A percentile compares a stretch with the other conserved stretches of the same genome.
phyloP scores from a whole-genome alignment of 2,329 filamentous ascomycete species.

The Catunica adiposa region DNA sequence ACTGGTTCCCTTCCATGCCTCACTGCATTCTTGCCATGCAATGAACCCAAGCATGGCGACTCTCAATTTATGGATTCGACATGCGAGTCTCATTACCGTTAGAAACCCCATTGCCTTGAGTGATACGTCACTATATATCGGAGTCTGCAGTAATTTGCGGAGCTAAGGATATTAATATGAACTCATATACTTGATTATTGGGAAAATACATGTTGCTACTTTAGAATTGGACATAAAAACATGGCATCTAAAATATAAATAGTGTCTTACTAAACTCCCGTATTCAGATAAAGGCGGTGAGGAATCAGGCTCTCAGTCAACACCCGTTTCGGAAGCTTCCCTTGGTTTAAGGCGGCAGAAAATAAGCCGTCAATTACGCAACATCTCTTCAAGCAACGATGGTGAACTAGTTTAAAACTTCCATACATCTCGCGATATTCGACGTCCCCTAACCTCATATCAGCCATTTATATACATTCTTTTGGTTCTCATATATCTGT shows the following conservation, averaged over 20 bases:
- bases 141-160: too few relatives aligned
- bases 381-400: slow-evolving; percentile 1
- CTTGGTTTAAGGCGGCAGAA: not conserved
- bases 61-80: not conserved
- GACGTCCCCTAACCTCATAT: not conserved
- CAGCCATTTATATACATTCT: not conserved
- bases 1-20: too few relatives aligned
- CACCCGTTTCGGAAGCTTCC: not conserved
- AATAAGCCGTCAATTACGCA: not conserved
- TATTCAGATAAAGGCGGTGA: not conserved
- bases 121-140: too few relatives aligned
- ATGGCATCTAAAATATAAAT: not conserved
- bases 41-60: too few relatives aligned
- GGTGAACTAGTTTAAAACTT: not conserved
- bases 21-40: too few relatives aligned
- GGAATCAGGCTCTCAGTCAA: not conserved
- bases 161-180: too few relatives aligned
- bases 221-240: not conserved
- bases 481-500: not conserved
- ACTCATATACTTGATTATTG: too few relatives aligned
- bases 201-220: too few relatives aligned
- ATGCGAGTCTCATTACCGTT: not conserved
- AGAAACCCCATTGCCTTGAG: not conserved
- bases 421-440: not conserved
- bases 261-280: not conserved